Percentiles rank a stretch among this genome's conserved stretches.
These are phyloP conservation scores for Gynostemma pentaphyllum DNA, from an alignment of 306 rosid genomes.

Conservation along the genomic window DNA sequence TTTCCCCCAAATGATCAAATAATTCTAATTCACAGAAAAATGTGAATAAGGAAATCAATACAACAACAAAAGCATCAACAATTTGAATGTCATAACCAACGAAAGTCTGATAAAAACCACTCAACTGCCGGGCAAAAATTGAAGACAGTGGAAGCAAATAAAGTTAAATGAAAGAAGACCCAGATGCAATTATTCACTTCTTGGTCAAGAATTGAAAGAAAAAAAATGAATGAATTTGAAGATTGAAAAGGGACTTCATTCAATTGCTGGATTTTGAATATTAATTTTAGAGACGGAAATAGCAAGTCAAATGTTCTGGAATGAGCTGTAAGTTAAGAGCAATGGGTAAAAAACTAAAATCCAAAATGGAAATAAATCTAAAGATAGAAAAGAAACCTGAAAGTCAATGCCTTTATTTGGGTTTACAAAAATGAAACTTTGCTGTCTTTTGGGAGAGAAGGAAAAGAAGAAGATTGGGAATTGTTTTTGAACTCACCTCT, in stretches of 20 bases:
- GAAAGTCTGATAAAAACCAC: neutral
- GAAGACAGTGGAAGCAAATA: neutral
- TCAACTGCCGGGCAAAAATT: neutral
- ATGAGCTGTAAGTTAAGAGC: neutral
- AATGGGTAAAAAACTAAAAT: neutral
- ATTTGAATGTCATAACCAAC: neutral
- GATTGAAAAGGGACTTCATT: neutral
- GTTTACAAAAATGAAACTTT: neutral
- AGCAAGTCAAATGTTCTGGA: neutral
- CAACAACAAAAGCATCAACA: neutral
- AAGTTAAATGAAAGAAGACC: neutral
- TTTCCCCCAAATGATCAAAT: constrained; percentile 1
- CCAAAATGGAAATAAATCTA: neutral
- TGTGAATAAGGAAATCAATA: neutral
- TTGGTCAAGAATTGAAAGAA: neutral
- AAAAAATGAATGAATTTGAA: neutral
- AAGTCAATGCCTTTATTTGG: constrained; percentile 1
- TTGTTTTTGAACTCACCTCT: too few relatives aligned
- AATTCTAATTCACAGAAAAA: neutral
- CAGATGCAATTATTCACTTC: neutral
- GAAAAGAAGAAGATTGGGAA: constrained; percentile 2
- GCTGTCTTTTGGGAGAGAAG: neutral
- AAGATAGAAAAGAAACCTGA: neutral
- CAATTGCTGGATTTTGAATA: neutral
- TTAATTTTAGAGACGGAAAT: neutral